phyloP scores from a whole-genome alignment of 2,329 filamentous ascomycete genomes.

The Fusarium metavorans region DNA sequence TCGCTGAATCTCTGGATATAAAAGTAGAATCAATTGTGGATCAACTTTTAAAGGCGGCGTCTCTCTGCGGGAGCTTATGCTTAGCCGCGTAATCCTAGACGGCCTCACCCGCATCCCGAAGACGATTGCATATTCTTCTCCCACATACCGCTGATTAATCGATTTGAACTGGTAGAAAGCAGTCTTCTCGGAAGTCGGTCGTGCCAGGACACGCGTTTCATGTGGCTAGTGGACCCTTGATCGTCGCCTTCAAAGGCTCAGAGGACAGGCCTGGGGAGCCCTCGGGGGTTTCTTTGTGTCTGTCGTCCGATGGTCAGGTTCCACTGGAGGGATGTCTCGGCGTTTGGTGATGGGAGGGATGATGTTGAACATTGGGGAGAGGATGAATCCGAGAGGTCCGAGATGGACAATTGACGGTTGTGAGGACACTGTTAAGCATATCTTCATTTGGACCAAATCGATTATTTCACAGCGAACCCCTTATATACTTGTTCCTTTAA shows the following conservation, averaged over 20 bases:
- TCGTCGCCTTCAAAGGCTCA: neutral
- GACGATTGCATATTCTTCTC: neutral
- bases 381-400: neutral
- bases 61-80: neutral
- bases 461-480: neutral
- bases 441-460: neutral
- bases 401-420: neutral
- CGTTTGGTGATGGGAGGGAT: neutral
- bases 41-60: neutral
- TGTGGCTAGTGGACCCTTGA: neutral
- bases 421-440: neutral
- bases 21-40: neutral
- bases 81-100: neutral
- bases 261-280: neutral
- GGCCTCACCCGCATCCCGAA: neutral
- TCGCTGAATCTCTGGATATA: neutral
- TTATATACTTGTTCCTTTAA: neutral
- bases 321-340: neutral
- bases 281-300: neutral
- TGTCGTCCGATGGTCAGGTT: neutral
- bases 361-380: neutral
- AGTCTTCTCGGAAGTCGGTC: neutral
- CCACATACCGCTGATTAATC: neutral
- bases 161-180: neutral
- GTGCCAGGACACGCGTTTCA: slow-evolving; percentile 7